Evolutionary conservation across 371 early-diverging fungal species (phyloP).

Genomic region (Actinomortierella ambigua): DNA sequence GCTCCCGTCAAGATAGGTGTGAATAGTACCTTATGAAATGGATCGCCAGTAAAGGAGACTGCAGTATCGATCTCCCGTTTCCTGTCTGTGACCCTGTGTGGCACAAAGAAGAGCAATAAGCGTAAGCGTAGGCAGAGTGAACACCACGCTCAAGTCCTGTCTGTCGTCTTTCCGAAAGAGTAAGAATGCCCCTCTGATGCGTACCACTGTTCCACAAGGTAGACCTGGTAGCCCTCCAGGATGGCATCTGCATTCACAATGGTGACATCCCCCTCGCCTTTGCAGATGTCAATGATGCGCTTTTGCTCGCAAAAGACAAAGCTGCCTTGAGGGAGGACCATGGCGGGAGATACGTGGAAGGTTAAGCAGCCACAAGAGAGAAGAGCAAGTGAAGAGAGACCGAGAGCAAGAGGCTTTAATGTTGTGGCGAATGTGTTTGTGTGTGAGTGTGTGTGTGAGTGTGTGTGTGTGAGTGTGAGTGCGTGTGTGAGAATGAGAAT

Average conservation of each 20-base stretch:
- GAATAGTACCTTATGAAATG: slow-evolving; percentile 52
- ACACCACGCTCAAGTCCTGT: too few species aligned
- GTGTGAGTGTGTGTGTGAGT: neutral
- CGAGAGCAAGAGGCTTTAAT: neutral
- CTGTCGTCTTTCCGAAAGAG: neutral
- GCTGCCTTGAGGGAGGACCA: slow-evolving; percentile 20
- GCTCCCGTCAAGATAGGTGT: too few species aligned
- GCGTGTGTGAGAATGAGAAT: neutral
- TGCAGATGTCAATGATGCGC: slow-evolving; percentile 53
- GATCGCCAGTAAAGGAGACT: slow-evolving; percentile 69
- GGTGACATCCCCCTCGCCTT: slow-evolving; percentile 52
- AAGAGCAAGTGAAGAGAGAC: neutral
- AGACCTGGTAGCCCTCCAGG: slow-evolving; percentile 66
- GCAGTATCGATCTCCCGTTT: slow-evolving; percentile 60
- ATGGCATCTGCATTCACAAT: slow-evolving; percentile 51
- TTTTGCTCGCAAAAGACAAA: slow-evolving; percentile 64
- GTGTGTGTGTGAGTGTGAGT: neutral
- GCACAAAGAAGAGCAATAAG: neutral
- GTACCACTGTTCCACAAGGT: slow-evolving; percentile 75
- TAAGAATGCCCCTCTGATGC: neutral
- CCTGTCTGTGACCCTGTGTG: slow-evolving; percentile 65
- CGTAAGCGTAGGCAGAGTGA: neutral
- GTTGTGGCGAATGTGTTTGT: neutral
- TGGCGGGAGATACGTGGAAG: slow-evolving; percentile 7
- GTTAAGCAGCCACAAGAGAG: too few species aligned